Evolutionary conservation across 2,329 filamentous ascomycete species (phyloP).

Genomic region (Apiospora phragmitis): DNA sequence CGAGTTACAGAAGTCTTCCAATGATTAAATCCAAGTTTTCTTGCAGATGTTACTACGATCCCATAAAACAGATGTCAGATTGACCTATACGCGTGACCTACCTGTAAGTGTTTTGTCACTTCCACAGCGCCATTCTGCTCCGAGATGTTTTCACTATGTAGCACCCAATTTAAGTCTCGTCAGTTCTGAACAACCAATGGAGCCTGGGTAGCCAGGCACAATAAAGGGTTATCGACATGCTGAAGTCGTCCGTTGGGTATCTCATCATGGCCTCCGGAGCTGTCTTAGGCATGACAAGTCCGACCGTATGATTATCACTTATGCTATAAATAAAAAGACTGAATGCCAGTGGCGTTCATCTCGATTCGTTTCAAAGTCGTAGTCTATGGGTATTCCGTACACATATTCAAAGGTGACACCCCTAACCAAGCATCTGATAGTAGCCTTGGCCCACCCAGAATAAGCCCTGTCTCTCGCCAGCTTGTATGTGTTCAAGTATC

Average conservation of each 20-base stretch:
- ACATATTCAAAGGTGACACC: not conserved
- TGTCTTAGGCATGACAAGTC: not conserved
- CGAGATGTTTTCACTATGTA: too few relatives aligned
- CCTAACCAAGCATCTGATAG: not conserved
- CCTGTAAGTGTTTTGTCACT: too few relatives aligned
- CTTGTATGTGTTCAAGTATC: not conserved
- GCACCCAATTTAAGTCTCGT: too few relatives aligned
- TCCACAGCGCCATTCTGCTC: too few relatives aligned
- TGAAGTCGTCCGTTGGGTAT: not conserved
- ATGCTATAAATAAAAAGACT: not conserved
- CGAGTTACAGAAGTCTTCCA: too few relatives aligned
- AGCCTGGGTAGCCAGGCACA: not conserved
- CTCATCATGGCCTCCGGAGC: not conserved
- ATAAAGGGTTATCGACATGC: too few relatives aligned
- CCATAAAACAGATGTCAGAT: too few relatives aligned
- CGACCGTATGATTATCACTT: not conserved
- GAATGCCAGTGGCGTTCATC: not conserved
- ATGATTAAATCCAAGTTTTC: too few relatives aligned
- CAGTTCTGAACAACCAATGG: too few relatives aligned
- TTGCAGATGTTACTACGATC: too few relatives aligned
- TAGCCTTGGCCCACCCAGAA: not conserved
- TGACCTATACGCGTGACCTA: too few relatives aligned
- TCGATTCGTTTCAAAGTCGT: conserved; percentile 7
- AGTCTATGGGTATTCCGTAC: conserved; percentile 7
- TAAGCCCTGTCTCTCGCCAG: not conserved